Base-by-base conservation (phyloP, 2,329 filamentous ascomycete species). In the Penicillium sp. region DNA sequence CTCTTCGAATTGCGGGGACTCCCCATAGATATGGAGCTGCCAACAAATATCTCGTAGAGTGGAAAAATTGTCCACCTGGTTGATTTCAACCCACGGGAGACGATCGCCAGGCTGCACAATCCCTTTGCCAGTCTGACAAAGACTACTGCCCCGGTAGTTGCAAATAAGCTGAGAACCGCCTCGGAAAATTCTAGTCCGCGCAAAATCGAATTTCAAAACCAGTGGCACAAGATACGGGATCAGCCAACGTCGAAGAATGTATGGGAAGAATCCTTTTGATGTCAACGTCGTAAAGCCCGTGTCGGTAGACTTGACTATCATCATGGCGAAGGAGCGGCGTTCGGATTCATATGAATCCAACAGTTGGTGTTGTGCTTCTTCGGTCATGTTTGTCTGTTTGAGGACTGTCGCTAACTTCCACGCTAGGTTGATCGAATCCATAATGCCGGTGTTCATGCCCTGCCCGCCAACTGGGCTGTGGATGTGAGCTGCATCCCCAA, bases 381-480 rank as follows among this genome's bases (percentile, higher is more conserved):
- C 68, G 1, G 44, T 53, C 58, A 65, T 64, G 0, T 45, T 25
- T 3, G 46, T 45, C 12, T 60, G 46, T n/a, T 72, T 71, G 1
- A 81, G 64, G 4, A 78, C 79, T 1, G 75, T 69, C 0, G 78
- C 75, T 2, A 84, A 70, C 60, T 84, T 84, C 81, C 82, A 84
- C 22, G 77, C 78, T 0, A 84, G 70, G 53, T 84, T 84, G 30
- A 80, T 72, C 0, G 80, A 77, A 53, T 84, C 82, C 25, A 80
- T 78, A 19, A 84, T 75, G 0, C 82, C 81, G 0, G 80, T 80
- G 62, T 85, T 84, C 79, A 85, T 81, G 1, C 83, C 83, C 62
- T 84, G 82, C 0, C 80, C 83, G 2, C 81, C 83, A 0, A 78
- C 77, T 0, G 81, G 81, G 36, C 75, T 81, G 57, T 84, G 81